phyloP scores from a whole-genome alignment of 192 early-diverging fungal genomes.

The Entomortierella lignicola region DNA sequence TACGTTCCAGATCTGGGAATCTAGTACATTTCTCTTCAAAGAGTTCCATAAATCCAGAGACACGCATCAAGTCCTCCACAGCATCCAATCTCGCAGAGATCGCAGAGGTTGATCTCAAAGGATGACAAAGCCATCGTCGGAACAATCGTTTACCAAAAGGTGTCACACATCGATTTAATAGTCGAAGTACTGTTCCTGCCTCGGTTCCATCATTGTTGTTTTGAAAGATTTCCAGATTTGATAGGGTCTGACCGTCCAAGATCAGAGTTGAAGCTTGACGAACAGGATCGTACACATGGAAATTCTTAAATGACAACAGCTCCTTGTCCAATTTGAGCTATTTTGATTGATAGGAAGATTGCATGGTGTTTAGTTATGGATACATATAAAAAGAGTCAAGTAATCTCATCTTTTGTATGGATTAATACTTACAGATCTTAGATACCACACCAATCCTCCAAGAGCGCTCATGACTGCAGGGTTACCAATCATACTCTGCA shows the following conservation, averaged over 20 bases:
- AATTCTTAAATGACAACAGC: slow-evolving; percentile 86
- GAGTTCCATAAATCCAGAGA: slow-evolving; percentile 61
- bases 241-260: slow-evolving; percentile 93
- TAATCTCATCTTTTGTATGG: not conserved
- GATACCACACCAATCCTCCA: slow-evolving; percentile 88
- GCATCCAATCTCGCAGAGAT: slow-evolving; percentile 92
- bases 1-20: slow-evolving; percentile 91
- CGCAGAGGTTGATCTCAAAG: slow-evolving; percentile 70
- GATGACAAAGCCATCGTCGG: slow-evolving; percentile 90
- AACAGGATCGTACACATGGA: slow-evolving; percentile 87
- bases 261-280: slow-evolving; percentile 78
- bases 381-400: too few species aligned
- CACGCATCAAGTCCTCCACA: slow-evolving; percentile 81
- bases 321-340: slow-evolving; percentile 89
- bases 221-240: slow-evolving; percentile 93
- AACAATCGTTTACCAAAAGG: slow-evolving; percentile 91
- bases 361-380: too few species aligned
- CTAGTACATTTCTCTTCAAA: slow-evolving; percentile 57
- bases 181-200: slow-evolving; percentile 84
- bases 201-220: slow-evolving; percentile 80
- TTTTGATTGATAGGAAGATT: not conserved
- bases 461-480: slow-evolving; percentile 54
- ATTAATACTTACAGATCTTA: slow-evolving; percentile 72
- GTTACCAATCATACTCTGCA: slow-evolving; percentile 38
- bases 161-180: slow-evolving; percentile 86